Evolutionary conservation across 148 eudicot genomes (phyloP).

Genomic region (Persicaria tinctoria): DNA sequence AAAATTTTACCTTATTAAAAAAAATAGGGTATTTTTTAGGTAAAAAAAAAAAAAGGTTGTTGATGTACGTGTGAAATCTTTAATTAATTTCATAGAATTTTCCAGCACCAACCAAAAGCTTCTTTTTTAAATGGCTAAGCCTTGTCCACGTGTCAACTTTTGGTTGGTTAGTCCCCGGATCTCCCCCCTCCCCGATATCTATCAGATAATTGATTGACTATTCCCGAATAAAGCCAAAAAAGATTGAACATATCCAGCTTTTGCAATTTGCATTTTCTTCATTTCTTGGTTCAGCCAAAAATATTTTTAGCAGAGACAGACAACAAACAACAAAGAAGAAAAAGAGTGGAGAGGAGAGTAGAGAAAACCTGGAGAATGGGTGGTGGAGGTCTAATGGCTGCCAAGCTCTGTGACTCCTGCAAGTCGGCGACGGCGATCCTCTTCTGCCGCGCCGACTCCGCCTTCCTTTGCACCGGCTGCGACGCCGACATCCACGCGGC

Average conservation of each 20-base stretch:
- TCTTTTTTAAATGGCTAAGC: constrained; percentile 7
- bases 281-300: constrained; percentile 4
- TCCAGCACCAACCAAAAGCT: not conserved
- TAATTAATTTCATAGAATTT: constrained; percentile 1
- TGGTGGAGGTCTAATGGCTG: constrained; percentile 1
- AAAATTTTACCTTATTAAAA: no score
- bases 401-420: constrained; percentile 60
- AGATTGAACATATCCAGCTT: constrained; percentile 7
- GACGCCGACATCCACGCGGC: constrained; percentile 54
- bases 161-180: constrained; percentile 4
- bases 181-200: constrained; percentile 6
- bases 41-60: not conserved
- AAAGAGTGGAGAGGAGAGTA: not conserved
- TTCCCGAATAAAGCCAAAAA: not conserved
- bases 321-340: not conserved
- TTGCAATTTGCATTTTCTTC: constrained; percentile 3
- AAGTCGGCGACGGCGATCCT: constrained; percentile 39
- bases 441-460: constrained; percentile 64
- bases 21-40: no score
- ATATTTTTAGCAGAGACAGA: not conserved
- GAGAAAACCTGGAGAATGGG: not conserved
- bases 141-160: not conserved
- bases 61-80: not conserved
- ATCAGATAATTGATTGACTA: constrained; percentile 12
- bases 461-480: constrained; percentile 60